Evolutionary conservation across 1,139 yeast species (phyloP).

Genomic region (Saccharomyces hybrid): DNA sequence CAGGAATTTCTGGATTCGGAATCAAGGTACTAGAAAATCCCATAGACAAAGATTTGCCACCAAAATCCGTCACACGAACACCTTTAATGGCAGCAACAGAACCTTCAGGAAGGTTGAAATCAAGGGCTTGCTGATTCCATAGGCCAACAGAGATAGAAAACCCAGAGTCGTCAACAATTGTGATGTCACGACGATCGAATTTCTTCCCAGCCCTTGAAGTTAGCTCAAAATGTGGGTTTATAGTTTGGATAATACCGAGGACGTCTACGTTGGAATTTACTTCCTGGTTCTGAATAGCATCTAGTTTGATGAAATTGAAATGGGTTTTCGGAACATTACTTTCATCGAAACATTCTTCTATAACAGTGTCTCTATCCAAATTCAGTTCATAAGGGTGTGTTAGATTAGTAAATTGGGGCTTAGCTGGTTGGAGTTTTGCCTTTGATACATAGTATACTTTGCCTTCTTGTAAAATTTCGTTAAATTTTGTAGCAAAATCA

Average conservation of each 20-base stretch:
- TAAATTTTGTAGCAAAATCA: constrained; percentile 73
- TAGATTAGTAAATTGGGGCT: constrained; percentile 77
- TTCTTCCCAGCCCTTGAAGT: constrained; percentile 93
- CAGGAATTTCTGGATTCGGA: constrained; percentile 81
- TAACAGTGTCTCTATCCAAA: constrained; percentile 69
- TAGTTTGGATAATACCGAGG: constrained; percentile 73
- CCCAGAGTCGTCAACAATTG: constrained; percentile 78
- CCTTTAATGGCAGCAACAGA: constrained; percentile 90
- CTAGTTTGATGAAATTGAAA: constrained; percentile 67
- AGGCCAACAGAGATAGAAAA: constrained; percentile 71
- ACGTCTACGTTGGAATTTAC: constrained; percentile 74
- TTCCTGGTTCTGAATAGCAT: constrained; percentile 57
- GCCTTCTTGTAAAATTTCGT: constrained; percentile 74
- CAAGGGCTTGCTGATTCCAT: constrained; percentile 84
- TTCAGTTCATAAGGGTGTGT: constrained; percentile 83
- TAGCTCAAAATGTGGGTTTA: constrained; percentile 67
- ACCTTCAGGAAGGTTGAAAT: constrained; percentile 67
- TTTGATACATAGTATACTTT: constrained; percentile 78
- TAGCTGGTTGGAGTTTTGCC: constrained; percentile 75
- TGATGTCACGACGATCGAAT: constrained; percentile 82
- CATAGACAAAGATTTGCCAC: constrained; percentile 77
- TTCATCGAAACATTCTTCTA: constrained; percentile 64
- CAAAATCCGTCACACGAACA: constrained; percentile 80
- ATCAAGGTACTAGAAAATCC: constrained; percentile 69
- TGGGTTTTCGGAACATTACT: constrained; percentile 68